Conservation (phyloP, 1,284 basidiomycete species). For the Irpex lacteus region DNA sequence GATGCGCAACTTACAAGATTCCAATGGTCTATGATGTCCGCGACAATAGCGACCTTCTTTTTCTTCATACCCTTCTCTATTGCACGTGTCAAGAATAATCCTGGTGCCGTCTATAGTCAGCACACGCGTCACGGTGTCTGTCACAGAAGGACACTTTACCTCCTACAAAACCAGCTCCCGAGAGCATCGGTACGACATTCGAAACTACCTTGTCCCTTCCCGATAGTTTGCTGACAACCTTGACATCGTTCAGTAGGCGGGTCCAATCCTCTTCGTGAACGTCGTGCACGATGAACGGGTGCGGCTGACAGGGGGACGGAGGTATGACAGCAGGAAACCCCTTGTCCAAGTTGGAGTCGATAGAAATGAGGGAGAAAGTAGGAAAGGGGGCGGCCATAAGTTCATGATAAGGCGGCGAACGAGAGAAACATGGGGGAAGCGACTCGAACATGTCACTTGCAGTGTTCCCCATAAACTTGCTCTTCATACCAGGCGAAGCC, state of each 20-base stretch:
- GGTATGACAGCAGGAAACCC: constrained; percentile 20
- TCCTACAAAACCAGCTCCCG: not conserved
- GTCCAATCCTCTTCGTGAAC: constrained; percentile 21
- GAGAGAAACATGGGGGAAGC: constrained; percentile 9
- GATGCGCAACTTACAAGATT: not conserved
- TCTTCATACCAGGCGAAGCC: too few species aligned
- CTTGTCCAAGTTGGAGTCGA: constrained; percentile 14
- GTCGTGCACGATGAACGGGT: constrained; percentile 23
- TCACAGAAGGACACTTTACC: not conserved
- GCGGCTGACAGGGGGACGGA: constrained; percentile 13
- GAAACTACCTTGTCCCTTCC: not conserved
- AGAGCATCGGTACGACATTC: not conserved
- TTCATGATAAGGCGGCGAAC: constrained; percentile 10
- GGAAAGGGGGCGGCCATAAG: constrained; percentile 13
- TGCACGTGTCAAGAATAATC: not conserved
- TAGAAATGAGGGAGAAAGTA: constrained; percentile 14
- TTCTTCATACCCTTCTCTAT: not conserved
- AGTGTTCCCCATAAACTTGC: not conserved
- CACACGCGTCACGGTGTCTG: too few species aligned
- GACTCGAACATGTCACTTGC: not conserved
- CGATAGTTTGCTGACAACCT: constrained; percentile 6
- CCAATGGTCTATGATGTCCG: not conserved
- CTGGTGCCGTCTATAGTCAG: not conserved
- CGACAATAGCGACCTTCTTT: not conserved
- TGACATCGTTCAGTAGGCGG: constrained; percentile 18